These are phyloP conservation scores for Discostella stelligeroides DNA, from an alignment of 108 stramenopile species.

Conservation along the genomic window DNA sequence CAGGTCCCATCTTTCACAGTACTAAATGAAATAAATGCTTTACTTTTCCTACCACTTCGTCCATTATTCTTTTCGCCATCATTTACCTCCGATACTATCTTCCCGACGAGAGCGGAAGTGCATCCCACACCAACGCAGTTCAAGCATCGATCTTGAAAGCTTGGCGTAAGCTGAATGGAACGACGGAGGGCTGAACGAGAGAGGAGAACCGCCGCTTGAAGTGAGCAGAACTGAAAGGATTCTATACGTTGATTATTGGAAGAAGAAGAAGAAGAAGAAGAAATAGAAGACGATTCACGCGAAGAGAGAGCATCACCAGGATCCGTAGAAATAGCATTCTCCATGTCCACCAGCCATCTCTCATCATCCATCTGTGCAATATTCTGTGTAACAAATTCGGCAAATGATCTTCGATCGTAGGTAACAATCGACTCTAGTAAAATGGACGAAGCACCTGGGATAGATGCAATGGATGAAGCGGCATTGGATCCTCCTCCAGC, in stretches of 20 bases:
- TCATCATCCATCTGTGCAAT: slow-evolving; percentile 11
- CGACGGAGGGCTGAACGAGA: slow-evolving; percentile 63
- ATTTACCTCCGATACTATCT: not conserved
- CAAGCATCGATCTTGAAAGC: slow-evolving; percentile 29
- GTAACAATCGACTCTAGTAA: slow-evolving; percentile 65
- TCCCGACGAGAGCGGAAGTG: slow-evolving; percentile 61
- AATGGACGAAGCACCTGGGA: slow-evolving; percentile 69
- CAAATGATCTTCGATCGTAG: slow-evolving; percentile 75
- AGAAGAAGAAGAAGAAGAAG: slow-evolving; percentile 8
- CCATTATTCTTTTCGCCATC: slow-evolving; percentile 15
- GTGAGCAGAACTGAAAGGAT: slow-evolving; percentile 49
- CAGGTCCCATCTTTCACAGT: slow-evolving; percentile 51
- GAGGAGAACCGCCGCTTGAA: slow-evolving; percentile 57
- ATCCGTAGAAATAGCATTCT: not conserved
- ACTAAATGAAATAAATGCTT: slow-evolving; percentile 57
- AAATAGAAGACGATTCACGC: not conserved
- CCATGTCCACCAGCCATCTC: slow-evolving; percentile 3
- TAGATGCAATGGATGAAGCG: slow-evolving; percentile 67
- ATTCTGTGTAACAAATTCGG: slow-evolving; percentile 50
- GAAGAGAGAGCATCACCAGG: not conserved
- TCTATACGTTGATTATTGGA: not conserved
- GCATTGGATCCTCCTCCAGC: slow-evolving; percentile 66
- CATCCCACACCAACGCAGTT: slow-evolving; percentile 67
- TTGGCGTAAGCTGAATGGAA: slow-evolving; percentile 47
- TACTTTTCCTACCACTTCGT: slow-evolving; percentile 28